Percentiles rank a stretch among this genome's conserved stretches.
These are phyloP conservation scores for Solanum dulcamara DNA, from an alignment of 257 asterid species.

Conservation along the genomic window DNA sequence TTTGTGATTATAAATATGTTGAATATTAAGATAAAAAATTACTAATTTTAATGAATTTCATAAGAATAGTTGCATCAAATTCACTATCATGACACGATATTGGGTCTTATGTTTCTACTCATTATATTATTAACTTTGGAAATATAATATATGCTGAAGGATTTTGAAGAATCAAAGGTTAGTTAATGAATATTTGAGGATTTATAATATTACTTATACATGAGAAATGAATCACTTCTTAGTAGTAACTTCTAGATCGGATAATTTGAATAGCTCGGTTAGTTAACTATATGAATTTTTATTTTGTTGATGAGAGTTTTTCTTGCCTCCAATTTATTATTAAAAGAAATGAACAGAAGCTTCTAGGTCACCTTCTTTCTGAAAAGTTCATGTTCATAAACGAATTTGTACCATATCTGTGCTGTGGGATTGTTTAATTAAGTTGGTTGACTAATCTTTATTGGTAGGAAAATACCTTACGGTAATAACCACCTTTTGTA, in stretches of 20 bases:
- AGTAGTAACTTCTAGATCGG: neutral
- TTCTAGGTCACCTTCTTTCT: neutral
- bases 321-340: no score
- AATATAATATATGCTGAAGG: no score
- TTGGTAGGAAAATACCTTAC: neutral
- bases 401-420: neutral
- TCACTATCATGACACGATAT: no score
- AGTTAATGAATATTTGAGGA: neutral
- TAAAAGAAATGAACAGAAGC: neutral
- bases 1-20: neutral
- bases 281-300: neutral
- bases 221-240: neutral
- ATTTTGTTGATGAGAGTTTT: neutral
- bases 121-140: no score
- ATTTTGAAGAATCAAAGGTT: no score
- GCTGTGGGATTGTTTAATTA: neutral
- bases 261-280: neutral
- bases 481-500: neutral
- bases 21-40: neutral
- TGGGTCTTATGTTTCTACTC: no score
- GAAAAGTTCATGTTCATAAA: neutral
- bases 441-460: neutral
- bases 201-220: neutral
- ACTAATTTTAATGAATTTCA: neutral
- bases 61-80: no score